Conservation (phyloP, 495 filamentous ascomycete species). For the Friedmanniomyces simplex region DNA sequence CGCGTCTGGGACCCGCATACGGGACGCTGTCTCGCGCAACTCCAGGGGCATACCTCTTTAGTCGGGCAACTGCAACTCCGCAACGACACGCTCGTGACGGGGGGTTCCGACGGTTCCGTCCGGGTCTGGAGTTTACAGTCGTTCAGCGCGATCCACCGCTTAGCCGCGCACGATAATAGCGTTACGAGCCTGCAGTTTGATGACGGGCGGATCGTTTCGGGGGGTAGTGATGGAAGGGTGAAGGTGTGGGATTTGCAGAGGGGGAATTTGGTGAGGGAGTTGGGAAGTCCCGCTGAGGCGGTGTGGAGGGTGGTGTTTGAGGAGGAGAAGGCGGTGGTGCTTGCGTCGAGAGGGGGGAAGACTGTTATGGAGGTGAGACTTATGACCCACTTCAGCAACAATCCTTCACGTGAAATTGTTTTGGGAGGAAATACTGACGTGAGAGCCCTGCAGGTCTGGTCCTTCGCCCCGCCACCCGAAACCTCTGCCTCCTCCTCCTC, state of each 20-base stretch:
- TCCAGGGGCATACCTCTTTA: constrained; percentile 93
- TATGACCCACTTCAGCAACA: neutral
- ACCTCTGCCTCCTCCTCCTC: neutral
- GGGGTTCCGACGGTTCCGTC: constrained; percentile 90
- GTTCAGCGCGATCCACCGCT: constrained; percentile 79
- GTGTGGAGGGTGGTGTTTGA: constrained; percentile 98
- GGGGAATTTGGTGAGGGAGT: constrained; percentile 79
- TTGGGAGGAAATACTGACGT: neutral
- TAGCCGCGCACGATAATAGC: constrained; percentile 97
- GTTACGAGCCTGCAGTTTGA: constrained; percentile 97
- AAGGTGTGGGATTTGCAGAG: constrained; percentile 95
- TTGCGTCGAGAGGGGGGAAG: constrained; percentile 68
- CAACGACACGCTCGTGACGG: constrained; percentile 86
- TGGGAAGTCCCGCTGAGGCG: constrained; percentile 79
- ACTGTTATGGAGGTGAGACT: constrained; percentile 91
- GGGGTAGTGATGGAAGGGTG: constrained; percentile 89
- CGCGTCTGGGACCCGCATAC: constrained; percentile 90
- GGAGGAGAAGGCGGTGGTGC: constrained; percentile 93
- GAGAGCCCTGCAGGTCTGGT: constrained; percentile 58
- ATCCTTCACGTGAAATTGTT: no score
- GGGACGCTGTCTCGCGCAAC: constrained; percentile 76
- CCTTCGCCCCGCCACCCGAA: constrained; percentile 72
- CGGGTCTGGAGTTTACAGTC: constrained; percentile 87
- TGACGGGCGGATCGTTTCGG: constrained; percentile 83
- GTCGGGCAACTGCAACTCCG: constrained; percentile 97